Evolutionary conservation across 805 yeast species (phyloP).

Genomic region (Saccharomycopsis guyanensis): DNA sequence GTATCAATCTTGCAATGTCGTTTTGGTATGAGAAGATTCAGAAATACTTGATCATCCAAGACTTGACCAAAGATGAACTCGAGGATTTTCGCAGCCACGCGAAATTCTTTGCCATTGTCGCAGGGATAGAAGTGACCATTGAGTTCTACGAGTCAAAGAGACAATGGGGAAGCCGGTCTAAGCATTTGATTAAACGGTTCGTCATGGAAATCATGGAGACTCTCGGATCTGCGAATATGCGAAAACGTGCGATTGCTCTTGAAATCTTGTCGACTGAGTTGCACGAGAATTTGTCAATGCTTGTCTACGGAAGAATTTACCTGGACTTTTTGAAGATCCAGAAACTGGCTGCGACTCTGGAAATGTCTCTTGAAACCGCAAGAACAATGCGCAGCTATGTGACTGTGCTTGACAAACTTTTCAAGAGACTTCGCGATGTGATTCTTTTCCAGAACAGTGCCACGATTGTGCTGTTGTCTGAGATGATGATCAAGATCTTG

Average conservation of each 20-base stretch:
- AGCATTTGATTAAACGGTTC: neutral
- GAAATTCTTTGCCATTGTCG: constrained; percentile 5
- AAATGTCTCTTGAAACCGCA: constrained; percentile 41
- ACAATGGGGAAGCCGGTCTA: neutral
- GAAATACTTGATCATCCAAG: constrained; percentile 25
- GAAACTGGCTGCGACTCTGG: constrained; percentile 25
- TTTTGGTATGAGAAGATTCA: constrained; percentile 30
- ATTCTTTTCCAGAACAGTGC: constrained; percentile 9
- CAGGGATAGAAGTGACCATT: neutral
- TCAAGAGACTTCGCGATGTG: constrained; percentile 2
- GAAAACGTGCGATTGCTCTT: constrained; percentile 37
- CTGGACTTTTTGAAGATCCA: constrained; percentile 23
- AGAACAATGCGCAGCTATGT: constrained; percentile 38
- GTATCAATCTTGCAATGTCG: constrained; percentile 27
- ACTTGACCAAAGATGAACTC: constrained; percentile 31
- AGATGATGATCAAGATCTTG: constrained; percentile 10
- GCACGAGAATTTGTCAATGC: constrained; percentile 45
- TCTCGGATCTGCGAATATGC: neutral
- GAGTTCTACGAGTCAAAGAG: neutral
- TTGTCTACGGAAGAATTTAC: constrained; percentile 29
- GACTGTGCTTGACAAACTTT: constrained; percentile 27
- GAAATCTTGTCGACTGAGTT: constrained; percentile 61
- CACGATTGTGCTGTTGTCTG: neutral
- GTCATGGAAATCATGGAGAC: neutral
- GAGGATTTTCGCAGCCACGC: constrained; percentile 33